These are phyloP conservation scores for Candida bentonensis DNA, from an alignment of 805 yeast genomes.

Conservation along the genomic window DNA sequence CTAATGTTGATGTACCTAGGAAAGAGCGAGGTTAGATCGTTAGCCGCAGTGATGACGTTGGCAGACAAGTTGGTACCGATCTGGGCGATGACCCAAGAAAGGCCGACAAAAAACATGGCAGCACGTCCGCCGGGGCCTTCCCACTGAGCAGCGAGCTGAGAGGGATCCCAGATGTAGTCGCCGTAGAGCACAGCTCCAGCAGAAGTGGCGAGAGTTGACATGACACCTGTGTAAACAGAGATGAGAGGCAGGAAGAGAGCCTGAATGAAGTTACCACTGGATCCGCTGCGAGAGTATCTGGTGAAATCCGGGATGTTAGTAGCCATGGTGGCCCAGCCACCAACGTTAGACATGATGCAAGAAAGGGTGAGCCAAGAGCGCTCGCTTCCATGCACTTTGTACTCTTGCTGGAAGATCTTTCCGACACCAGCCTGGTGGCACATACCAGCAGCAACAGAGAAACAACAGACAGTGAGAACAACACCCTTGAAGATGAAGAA, in stretches of 20 bases:
- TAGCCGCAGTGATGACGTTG: conserved; percentile 34
- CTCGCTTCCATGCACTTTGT: conserved; percentile 11
- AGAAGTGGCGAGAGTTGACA: conserved; percentile 70
- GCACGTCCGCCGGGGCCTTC: conserved; percentile 50
- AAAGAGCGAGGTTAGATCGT: conserved; percentile 35
- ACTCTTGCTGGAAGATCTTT: conserved; percentile 7
- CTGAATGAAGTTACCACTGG: conserved; percentile 39
- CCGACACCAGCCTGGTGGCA: conserved; percentile 7
- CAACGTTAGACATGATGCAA: conserved; percentile 14
- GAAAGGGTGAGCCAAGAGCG: conserved; percentile 12
- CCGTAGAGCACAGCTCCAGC: conserved; percentile 56
- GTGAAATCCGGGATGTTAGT: conserved; percentile 73
- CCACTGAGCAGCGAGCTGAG: conserved; percentile 62
- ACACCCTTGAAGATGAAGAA: conserved; percentile 10
- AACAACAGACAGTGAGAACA: conserved; percentile 6
- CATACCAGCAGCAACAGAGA: conserved; percentile 13
- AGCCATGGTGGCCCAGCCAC: conserved; percentile 20
- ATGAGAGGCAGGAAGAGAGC: conserved; percentile 50
- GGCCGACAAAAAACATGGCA: conserved; percentile 59
- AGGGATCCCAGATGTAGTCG: conserved; percentile 53
- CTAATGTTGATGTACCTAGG: conserved; percentile 30
- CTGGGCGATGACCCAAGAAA: conserved; percentile 41
- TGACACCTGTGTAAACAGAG: conserved; percentile 62
- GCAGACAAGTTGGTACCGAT: conserved; percentile 27
- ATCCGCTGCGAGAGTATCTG: conserved; percentile 51